These are phyloP conservation scores for Immersiella caudata DNA, from an alignment of 495 filamentous ascomycete species.

Conservation along the genomic window DNA sequence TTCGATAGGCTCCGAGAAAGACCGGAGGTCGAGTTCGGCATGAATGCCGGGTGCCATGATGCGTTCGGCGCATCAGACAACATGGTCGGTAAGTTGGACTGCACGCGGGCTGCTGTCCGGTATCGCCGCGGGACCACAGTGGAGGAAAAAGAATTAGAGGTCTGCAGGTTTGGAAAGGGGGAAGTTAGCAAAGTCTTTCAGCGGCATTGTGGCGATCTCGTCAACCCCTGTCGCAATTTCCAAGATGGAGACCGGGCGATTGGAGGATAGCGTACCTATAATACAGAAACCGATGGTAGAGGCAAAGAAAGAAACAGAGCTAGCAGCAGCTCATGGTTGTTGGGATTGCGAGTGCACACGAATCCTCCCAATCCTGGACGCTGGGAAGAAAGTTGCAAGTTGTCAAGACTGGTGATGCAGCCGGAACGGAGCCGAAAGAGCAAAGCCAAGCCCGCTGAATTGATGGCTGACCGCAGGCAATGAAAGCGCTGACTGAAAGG, in stretches of 20 bases:
- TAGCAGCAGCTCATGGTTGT: slow-evolving; percentile 27
- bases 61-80: slow-evolving; percentile 45
- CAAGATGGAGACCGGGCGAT: slow-evolving; percentile 21
- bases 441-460: slow-evolving; percentile 21
- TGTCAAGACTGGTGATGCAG: slow-evolving; percentile 29
- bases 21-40: slow-evolving; percentile 49
- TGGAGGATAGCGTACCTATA: slow-evolving; percentile 20
- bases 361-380: slow-evolving; percentile 6
- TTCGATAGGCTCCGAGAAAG: slow-evolving; percentile 20
- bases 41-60: slow-evolving; percentile 60
- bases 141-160: slow-evolving; percentile 35
- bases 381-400: slow-evolving; percentile 28
- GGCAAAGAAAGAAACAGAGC: slow-evolving; percentile 13
- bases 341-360: slow-evolving; percentile 9
- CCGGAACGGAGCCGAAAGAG: slow-evolving; percentile 15
- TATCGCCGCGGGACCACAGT: slow-evolving; percentile 25
- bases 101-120: slow-evolving; percentile 36
- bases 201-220: slow-evolving; percentile 6
- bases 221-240: slow-evolving; percentile 23
- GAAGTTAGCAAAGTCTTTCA: slow-evolving; percentile 24
- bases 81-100: slow-evolving; percentile 42
- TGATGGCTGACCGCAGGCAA: not conserved
- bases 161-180: slow-evolving; percentile 20
- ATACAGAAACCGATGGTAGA: slow-evolving; percentile 21
- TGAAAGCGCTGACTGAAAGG: slow-evolving; percentile 18